Evolutionary conservation across 164 flowering plant species (phyloP).

Genomic region (Magnolia kwangsiensis): DNA sequence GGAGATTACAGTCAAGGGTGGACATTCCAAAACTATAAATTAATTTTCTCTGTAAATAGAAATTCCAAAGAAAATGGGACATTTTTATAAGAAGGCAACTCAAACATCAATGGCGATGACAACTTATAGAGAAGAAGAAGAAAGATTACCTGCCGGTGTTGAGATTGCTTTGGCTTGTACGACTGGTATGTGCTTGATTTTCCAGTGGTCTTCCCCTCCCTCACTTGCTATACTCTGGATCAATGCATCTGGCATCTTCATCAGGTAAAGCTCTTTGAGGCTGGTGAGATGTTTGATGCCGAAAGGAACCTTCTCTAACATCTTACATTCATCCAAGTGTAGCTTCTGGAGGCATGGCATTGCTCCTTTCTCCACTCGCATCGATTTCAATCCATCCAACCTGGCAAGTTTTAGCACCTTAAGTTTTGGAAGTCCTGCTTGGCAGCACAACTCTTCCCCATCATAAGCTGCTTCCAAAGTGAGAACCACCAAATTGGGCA

Average conservation of each 20-base stretch:
- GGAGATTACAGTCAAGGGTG: no score
- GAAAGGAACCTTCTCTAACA: not conserved
- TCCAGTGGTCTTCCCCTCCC: not conserved
- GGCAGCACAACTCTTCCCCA: constrained; percentile 18
- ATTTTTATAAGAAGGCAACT: not conserved
- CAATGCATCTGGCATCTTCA: not conserved
- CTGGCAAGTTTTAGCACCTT: constrained; percentile 14
- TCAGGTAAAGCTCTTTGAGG: not conserved
- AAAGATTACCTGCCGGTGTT: not conserved
- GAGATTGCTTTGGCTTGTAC: not conserved
- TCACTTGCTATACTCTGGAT: no score
- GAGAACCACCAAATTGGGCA: constrained; percentile 29
- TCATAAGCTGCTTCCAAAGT: constrained; percentile 18
- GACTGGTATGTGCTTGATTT: not conserved
- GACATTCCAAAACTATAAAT: not conserved
- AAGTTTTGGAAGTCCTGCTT: constrained; percentile 21
- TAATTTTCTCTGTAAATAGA: not conserved
- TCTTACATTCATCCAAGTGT: not conserved
- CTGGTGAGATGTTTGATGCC: not conserved
- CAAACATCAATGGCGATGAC: not conserved
- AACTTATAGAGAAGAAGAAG: not conserved
- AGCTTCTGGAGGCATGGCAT: not conserved
- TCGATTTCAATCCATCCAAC: constrained; percentile 13
- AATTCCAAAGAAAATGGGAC: not conserved
- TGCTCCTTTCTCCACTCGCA: constrained; percentile 3